Evolutionary conservation across 352 stramenopile species (phyloP).

Genomic region (Lagenidium giganteum): DNA sequence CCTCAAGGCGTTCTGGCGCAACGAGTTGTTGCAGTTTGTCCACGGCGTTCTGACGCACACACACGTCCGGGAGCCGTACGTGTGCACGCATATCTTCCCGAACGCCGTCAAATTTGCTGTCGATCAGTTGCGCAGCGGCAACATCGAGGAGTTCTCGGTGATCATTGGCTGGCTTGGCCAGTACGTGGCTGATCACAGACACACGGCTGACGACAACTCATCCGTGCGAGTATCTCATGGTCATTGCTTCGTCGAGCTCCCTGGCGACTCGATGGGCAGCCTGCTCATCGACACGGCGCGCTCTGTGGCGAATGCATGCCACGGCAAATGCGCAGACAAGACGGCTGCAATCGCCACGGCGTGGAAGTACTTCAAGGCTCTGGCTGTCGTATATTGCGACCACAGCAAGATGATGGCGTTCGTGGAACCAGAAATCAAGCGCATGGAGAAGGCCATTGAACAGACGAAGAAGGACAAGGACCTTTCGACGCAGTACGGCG

Average conservation of each 20-base stretch:
- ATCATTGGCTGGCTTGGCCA: slow-evolving; percentile 46
- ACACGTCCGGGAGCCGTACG: slow-evolving; percentile 44
- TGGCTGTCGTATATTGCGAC: slow-evolving; percentile 42
- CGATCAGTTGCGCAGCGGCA: slow-evolving; percentile 27
- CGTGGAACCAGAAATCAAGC: slow-evolving; percentile 28
- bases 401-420: slow-evolving; percentile 36
- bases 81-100: slow-evolving; percentile 50
- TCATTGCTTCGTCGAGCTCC: slow-evolving; percentile 27
- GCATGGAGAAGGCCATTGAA: slow-evolving; percentile 31
- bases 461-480: no score
- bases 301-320: no score
- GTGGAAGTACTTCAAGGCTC: slow-evolving; percentile 69
- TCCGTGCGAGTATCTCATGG: slow-evolving; percentile 36
- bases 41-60: slow-evolving; percentile 41
- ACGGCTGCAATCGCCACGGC: slow-evolving; percentile 27
- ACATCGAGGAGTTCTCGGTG: slow-evolving; percentile 40
- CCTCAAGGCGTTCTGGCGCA: slow-evolving; percentile 36
- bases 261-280: neutral
- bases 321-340: no score
- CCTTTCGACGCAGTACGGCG: slow-evolving; percentile 12
- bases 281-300: neutral
- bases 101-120: slow-evolving; percentile 49
- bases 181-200: slow-evolving; percentile 46
- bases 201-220: slow-evolving; percentile 36
- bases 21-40: slow-evolving; percentile 47